phyloP scores from a whole-genome alignment of 2,329 filamentous ascomycete genomes.

The Fusarium miscanthi region DNA sequence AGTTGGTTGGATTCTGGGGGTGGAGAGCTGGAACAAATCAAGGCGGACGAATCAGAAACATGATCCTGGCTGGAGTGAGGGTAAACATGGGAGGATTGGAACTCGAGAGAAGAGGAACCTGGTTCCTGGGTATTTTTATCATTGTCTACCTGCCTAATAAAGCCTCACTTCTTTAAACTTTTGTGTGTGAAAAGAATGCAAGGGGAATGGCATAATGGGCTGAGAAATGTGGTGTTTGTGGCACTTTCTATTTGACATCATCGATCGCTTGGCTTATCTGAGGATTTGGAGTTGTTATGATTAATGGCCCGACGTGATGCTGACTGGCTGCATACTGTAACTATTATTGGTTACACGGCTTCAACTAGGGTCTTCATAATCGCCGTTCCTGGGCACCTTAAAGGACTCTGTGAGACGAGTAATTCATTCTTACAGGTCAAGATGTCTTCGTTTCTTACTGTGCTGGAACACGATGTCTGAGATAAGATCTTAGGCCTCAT shows the following conservation, averaged over 20 bases:
- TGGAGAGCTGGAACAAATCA: conserved; percentile 8
- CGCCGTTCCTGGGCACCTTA: conserved; percentile 4
- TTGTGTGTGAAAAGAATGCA: not conserved
- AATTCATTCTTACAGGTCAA: not conserved
- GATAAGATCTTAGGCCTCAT: conserved; percentile 21
- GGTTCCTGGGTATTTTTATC: not conserved
- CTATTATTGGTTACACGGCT: conserved; percentile 15
- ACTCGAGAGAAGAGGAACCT: not conserved
- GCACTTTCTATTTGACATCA: conserved; percentile 5
- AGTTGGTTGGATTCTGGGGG: conserved; percentile 12
- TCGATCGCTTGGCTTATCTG: conserved; percentile 38
- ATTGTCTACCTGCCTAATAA: not conserved
- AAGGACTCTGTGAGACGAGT: not conserved
- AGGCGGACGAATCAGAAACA: conserved; percentile 28
- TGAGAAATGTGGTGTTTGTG: conserved; percentile 14
- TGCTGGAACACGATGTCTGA: conserved; percentile 5
- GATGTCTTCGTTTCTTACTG: not conserved
- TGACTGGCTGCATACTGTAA: conserved; percentile 19
- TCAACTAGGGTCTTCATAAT: not conserved
- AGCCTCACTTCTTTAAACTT: not conserved
- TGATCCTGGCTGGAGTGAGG: not conserved
- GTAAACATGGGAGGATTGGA: not conserved
- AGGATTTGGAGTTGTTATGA: conserved; percentile 38
- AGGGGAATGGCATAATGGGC: not conserved
- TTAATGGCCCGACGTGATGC: conserved; percentile 32